These are phyloP conservation scores for Astrothelium macrocarpum DNA, from an alignment of 495 filamentous ascomycete species.

Conservation along the genomic window DNA sequence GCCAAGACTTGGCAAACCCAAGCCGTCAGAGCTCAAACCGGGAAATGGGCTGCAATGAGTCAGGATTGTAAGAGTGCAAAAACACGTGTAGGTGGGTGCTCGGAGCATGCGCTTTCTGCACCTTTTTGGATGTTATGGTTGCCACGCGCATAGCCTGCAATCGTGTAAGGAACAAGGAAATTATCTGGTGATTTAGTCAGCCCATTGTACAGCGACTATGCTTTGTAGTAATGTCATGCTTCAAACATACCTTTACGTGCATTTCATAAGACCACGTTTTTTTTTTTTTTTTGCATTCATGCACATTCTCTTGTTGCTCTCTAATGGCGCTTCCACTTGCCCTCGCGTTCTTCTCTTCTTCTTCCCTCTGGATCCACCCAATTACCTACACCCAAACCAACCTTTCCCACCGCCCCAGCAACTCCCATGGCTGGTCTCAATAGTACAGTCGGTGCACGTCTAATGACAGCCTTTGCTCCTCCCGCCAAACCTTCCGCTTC, in stretches of 20 bases:
- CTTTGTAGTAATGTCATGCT: too few relatives aligned
- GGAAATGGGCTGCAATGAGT: background rate
- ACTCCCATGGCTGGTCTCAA: constrained; percentile 84
- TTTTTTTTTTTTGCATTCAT: background rate
- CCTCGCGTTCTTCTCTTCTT: background rate
- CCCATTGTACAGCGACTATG: too few relatives aligned
- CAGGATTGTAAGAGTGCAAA: background rate
- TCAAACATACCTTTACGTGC: background rate
- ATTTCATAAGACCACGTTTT: background rate
- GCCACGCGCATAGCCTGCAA: too few relatives aligned
- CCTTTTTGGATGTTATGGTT: too few relatives aligned
- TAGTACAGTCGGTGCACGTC: constrained; percentile 79
- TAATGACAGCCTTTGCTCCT: constrained; percentile 68
- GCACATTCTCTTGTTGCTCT: background rate
- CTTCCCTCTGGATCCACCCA: constrained; percentile 60
- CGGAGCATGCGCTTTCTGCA: too few relatives aligned
- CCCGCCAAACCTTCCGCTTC: constrained; percentile 77
- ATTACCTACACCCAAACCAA: constrained; percentile 88
- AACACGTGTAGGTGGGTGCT: too few relatives aligned
- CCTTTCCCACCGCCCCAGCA: constrained; percentile 80
- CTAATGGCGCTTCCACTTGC: background rate
- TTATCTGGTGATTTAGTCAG: too few relatives aligned
- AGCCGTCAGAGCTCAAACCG: background rate
- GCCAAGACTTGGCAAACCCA: background rate
- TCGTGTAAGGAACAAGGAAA: too few relatives aligned